Conservation (phyloP, 169 alveolate species). For the Eimeria sp. region DNA sequence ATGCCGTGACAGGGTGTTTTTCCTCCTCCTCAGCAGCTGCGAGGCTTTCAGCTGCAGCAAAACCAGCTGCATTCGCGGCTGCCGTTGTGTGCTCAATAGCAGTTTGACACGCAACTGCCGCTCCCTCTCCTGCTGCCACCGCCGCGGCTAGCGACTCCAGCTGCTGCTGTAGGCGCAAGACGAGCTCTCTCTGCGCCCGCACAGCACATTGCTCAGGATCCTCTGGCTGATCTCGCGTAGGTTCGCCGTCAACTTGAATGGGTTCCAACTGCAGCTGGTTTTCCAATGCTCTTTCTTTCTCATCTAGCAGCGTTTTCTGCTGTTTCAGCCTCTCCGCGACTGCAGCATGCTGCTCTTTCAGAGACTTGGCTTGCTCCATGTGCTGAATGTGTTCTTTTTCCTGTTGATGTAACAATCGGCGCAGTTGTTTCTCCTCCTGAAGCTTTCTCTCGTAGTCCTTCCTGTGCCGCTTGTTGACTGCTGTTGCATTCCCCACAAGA, state of each 20-base stretch:
- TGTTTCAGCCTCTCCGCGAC: conserved; percentile 74
- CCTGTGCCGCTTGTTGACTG: conserved; percentile 77
- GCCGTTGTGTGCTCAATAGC: conserved; percentile 77
- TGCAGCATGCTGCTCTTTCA: conserved; percentile 66
- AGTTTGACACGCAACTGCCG: conserved; percentile 61
- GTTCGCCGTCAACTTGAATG: conserved; percentile 66
- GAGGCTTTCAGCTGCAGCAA: conserved; percentile 72
- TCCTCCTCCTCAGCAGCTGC: conserved; percentile 75
- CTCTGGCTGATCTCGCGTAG: conserved; percentile 21
- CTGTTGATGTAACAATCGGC: conserved; percentile 66
- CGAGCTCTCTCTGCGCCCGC: conserved; percentile 66
- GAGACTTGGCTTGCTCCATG: conserved; percentile 40
- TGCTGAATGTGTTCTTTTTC: conserved; percentile 65
- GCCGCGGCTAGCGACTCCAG: conserved; percentile 70
- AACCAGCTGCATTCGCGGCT: conserved; percentile 70
- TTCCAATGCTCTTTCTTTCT: conserved; percentile 39
- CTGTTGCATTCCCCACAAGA: conserved; percentile 87
- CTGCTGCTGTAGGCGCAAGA: conserved; percentile 59
- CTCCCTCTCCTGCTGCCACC: conserved; percentile 70
- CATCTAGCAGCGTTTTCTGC: conserved; percentile 41
- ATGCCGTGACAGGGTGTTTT: conserved; percentile 51
- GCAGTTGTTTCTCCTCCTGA: conserved; percentile 75
- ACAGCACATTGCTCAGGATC: conserved; percentile 62
- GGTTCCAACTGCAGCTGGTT: conserved; percentile 66
- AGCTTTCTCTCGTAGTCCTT: conserved; percentile 64